Base-by-base conservation (phyloP, 2,329 filamentous ascomycete genomes). In the Amauroascus niger region DNA sequence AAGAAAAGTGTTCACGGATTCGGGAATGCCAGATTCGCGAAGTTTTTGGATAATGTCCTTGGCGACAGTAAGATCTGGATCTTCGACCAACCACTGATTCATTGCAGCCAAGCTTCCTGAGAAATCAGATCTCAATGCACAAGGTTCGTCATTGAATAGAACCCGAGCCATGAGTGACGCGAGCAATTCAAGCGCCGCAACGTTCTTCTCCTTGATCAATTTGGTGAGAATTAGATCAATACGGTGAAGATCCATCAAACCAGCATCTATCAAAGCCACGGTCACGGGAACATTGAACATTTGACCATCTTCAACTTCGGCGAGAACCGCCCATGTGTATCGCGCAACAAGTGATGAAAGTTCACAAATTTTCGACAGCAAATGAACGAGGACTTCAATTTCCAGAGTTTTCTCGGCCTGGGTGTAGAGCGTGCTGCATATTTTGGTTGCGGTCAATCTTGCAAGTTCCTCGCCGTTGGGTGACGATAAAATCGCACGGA, bases 51-150 rank as follows among this genome's bases (percentile, higher is more conserved):
- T 86, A 56, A 97, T 77, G 33, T 86, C 79, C 60, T 86, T 82
- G 9, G 82, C 87, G 20, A 80, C 73, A 20, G 79, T 72, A 16
- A 87, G 76, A 39, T 76, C 76, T 1, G 85, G 79, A 14, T 94
- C 84, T 58, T 90, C 86, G 6, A 76, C 74, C 32, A 95, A 79
- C 88, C 89, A 95, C 45, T 80, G 74, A 72, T 86, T 90, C 39
- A 93, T 83, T 45, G 83, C 85, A 59, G 91, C 84, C 52, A 95
- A 77, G 54, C 88, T 94, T 57, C 82, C 79, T 6, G 88, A 83
- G 64, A 96, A 94, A 69, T 97, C 89, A 1, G 89, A 83, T 61
- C 88, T 86, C 46, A 96, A 74, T 1, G 86, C 86, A 37, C 85
- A 79, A 0, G 88, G 87, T 43, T 83, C 81, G 46, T 89, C 87